These are phyloP conservation scores for Mikania micrantha DNA, from an alignment of 129 eudicot genomes.

Conservation along the genomic window DNA sequence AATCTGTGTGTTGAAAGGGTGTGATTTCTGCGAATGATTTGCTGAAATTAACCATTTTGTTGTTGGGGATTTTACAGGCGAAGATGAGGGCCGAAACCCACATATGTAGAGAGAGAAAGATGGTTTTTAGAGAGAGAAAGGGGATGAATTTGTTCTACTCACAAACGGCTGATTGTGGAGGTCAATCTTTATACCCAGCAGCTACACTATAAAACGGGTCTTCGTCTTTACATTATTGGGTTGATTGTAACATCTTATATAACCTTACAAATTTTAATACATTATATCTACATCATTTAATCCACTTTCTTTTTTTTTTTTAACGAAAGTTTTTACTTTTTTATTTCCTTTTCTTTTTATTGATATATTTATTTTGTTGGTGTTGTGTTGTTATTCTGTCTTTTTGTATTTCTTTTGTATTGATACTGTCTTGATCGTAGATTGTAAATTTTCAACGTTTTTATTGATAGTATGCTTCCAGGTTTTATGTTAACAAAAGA, in stretches of 20 bases:
- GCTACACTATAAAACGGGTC: not conserved
- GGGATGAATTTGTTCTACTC: not conserved
- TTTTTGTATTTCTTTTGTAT: too few species aligned
- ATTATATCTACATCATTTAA: too few species aligned
- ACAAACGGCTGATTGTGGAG: not conserved
- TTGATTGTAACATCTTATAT: not conserved
- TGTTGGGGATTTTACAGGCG: conserved; percentile 19
- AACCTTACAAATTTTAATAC: not conserved
- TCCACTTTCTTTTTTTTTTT: too few species aligned
- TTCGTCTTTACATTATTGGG: not conserved
- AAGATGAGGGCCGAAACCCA: conserved; percentile 36
- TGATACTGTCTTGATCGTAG: too few species aligned
- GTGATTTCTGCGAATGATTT: not conserved
- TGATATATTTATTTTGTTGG: too few species aligned
- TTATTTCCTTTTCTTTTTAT: too few species aligned
- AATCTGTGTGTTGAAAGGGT: conserved; percentile 7
- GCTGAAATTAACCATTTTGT: conserved; percentile 2
- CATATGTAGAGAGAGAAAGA: conserved; percentile 20
- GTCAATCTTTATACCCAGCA: not conserved
- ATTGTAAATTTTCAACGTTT: too few species aligned
- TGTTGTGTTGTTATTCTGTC: too few species aligned
- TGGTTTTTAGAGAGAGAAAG: conserved; percentile 16
- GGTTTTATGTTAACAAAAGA: too few species aligned
- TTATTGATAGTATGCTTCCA: too few species aligned
- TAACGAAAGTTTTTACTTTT: too few species aligned